These are phyloP conservation scores for Beauveria medogensis DNA, from an alignment of 2,329 filamentous ascomycete genomes.

Conservation along the genomic window DNA sequence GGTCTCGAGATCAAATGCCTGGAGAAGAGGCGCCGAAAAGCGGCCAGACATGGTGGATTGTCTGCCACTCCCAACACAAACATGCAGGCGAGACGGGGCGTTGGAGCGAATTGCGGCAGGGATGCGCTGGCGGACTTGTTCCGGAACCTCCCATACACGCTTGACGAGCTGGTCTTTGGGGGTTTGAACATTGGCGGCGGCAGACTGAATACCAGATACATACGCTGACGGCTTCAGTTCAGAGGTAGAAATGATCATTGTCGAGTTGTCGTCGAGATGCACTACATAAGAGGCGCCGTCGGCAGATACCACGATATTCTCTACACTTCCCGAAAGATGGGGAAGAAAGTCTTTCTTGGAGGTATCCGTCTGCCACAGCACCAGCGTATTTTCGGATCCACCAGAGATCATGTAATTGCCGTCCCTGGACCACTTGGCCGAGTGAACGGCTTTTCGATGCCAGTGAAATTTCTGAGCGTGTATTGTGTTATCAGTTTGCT, in stretches of 20 bases:
- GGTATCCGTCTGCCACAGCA: conserved; percentile 90
- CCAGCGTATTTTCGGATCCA: conserved; percentile 79
- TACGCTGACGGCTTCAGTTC: conserved; percentile 81
- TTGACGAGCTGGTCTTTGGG: conserved; percentile 46
- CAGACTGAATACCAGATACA: conserved; percentile 71
- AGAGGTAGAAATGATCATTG: conserved; percentile 82
- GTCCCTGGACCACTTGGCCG: conserved; percentile 87
- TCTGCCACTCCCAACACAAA: conserved; percentile 58
- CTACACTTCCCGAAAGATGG: conserved; percentile 79
- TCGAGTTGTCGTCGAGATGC: conserved; percentile 84
- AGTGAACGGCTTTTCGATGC: conserved; percentile 77
- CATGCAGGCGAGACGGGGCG: conserved; percentile 54
- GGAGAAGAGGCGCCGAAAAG: conserved; percentile 54
- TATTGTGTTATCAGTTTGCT: conserved; percentile 38
- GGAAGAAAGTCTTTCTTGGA: conserved; percentile 75
- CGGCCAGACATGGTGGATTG: conserved; percentile 45
- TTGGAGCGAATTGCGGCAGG: conserved; percentile 56
- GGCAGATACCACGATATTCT: conserved; percentile 75
- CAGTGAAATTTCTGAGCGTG: conserved; percentile 70
- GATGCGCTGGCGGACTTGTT: conserved; percentile 40
- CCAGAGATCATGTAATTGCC: conserved; percentile 96
- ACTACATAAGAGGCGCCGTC: conserved; percentile 74
- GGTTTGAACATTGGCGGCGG: conserved; percentile 40
- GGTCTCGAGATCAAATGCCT: conserved; percentile 78
- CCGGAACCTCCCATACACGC: conserved; percentile 39